phyloP scores from a whole-genome alignment of 2,329 filamentous ascomycete genomes.

The Chrysoporthe austroafricana region DNA sequence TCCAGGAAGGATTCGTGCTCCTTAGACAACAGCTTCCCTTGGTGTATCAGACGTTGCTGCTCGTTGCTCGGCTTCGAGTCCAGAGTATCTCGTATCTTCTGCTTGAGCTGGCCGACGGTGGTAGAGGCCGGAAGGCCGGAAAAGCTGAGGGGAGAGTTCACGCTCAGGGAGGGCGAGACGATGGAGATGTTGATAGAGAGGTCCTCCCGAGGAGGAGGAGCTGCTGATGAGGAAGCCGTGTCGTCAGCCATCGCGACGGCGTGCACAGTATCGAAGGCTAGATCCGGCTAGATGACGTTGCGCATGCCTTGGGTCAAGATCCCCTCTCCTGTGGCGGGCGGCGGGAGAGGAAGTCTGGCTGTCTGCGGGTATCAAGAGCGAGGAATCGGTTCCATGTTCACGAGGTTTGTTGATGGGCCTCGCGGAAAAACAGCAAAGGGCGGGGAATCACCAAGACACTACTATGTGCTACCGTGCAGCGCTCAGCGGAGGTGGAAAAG shows the following conservation, averaged over 20 bases:
- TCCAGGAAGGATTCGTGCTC: conserved; percentile 60
- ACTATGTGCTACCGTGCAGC: neutral
- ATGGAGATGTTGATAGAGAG: conserved; percentile 59
- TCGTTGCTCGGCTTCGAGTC: conserved; percentile 55
- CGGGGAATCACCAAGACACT: neutral
- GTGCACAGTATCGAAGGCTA: conserved; percentile 2
- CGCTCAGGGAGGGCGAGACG: conserved; percentile 60
- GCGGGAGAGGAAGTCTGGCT: neutral
- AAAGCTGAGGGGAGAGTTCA: conserved; percentile 55
- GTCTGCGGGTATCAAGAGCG: neutral
- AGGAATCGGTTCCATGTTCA: neutral
- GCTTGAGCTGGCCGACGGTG: conserved; percentile 61
- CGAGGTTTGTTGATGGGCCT: neutral
- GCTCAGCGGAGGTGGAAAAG: neutral
- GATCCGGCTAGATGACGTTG: neutral
- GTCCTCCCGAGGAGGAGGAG: conserved; percentile 30
- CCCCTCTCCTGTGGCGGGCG: neutral
- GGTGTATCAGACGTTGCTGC: conserved; percentile 63
- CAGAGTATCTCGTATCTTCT: conserved; percentile 57
- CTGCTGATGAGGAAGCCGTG: conserved; percentile 35
- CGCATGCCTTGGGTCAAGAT: neutral
- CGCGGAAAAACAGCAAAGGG: neutral
- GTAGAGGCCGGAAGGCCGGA: conserved; percentile 52
- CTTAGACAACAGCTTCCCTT: conserved; percentile 58
- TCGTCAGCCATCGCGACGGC: conserved; percentile 45